A percentile compares a stretch with the other conserved stretches of the same genome.
phyloP scores from a whole-genome alignment of 768 basidiomycete genomes.

The Amanita rimosa region DNA sequence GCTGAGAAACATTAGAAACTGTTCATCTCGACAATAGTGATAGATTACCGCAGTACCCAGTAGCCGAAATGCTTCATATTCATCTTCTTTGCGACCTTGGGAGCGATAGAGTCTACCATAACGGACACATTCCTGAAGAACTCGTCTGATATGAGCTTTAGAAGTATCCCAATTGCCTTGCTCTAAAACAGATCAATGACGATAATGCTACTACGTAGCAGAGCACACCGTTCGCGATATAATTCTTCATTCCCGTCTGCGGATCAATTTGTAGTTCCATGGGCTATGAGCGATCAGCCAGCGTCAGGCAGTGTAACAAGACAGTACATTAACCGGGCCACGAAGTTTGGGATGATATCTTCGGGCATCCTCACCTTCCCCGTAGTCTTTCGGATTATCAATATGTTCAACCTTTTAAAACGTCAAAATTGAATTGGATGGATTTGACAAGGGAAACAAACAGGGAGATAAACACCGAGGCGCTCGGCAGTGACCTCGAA shows the following conservation, averaged over 20 bases:
- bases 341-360: constrained; percentile 68
- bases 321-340: constrained; percentile 64
- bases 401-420: constrained; percentile 66
- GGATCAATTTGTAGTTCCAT: constrained; percentile 79
- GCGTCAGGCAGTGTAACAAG: constrained; percentile 5
- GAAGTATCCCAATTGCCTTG: constrained; percentile 83
- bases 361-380: constrained; percentile 73
- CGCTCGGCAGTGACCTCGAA: constrained; percentile 82
- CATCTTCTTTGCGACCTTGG: constrained; percentile 48
- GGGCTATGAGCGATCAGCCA: constrained; percentile 30
- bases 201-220: not conserved
- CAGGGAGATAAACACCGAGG: constrained; percentile 78
- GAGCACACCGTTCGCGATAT: constrained; percentile 66
- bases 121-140: constrained; percentile 70
- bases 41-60: constrained; percentile 54
- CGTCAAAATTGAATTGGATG: not conserved
- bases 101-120: constrained; percentile 55
- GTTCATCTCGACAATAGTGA: not conserved
- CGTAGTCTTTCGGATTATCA: constrained; percentile 89
- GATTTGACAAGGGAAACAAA: constrained; percentile 18
- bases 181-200: constrained; percentile 24
- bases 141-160: constrained; percentile 62
- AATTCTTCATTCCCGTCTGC: constrained; percentile 89
- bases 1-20: constrained; percentile 21
- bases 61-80: constrained; percentile 72